A percentile compares a stretch with the other conserved stretches of the same genome.
Conservation (phyloP, 306 rosid genomes). For the Betula pendula region DNA sequence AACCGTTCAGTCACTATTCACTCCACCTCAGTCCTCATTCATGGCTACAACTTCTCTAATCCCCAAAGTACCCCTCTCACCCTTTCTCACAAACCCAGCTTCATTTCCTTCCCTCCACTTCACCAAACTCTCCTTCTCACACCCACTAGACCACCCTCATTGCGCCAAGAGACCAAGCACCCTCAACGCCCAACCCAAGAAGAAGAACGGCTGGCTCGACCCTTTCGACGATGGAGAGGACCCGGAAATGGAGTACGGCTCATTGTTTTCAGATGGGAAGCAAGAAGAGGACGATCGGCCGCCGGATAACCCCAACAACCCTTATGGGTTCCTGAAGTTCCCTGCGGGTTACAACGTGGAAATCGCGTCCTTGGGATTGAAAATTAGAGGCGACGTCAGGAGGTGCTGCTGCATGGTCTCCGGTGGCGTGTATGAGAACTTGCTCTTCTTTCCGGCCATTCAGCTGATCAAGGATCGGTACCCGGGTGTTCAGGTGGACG, state of each 20-base stretch:
- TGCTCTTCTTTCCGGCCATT: slow-evolving; percentile 71
- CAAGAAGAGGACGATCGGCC: slow-evolving; percentile 84
- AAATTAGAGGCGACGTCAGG: slow-evolving; percentile 81
- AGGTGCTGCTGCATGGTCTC: slow-evolving; percentile 77
- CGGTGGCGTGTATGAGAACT: slow-evolving; percentile 85
- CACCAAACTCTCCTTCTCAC: slow-evolving; percentile 39
- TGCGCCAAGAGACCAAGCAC: slow-evolving; percentile 25
- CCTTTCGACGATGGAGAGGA: slow-evolving; percentile 81
- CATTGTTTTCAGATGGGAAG: slow-evolving; percentile 67
- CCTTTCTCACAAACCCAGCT: slow-evolving; percentile 56
- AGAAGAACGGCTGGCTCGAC: slow-evolving; percentile 81
- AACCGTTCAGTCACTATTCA: not conserved
- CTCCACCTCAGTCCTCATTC: not conserved
- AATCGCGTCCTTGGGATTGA: slow-evolving; percentile 60
- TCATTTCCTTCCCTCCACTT: slow-evolving; percentile 42
- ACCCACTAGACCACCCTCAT: slow-evolving; percentile 32
- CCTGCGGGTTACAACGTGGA: slow-evolving; percentile 74
- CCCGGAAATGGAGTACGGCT: slow-evolving; percentile 68
- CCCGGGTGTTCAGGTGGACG: slow-evolving; percentile 80
- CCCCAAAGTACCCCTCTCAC: slow-evolving; percentile 49
- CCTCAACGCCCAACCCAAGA: slow-evolving; percentile 41
- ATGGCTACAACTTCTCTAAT: slow-evolving; percentile 64
- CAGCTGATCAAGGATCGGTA: slow-evolving; percentile 79
- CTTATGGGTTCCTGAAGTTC: slow-evolving; percentile 78
- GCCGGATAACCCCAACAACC: slow-evolving; percentile 69